Base-by-base conservation (phyloP, 202 grass and related monocot species). In the Saccharum hybrid region DNA sequence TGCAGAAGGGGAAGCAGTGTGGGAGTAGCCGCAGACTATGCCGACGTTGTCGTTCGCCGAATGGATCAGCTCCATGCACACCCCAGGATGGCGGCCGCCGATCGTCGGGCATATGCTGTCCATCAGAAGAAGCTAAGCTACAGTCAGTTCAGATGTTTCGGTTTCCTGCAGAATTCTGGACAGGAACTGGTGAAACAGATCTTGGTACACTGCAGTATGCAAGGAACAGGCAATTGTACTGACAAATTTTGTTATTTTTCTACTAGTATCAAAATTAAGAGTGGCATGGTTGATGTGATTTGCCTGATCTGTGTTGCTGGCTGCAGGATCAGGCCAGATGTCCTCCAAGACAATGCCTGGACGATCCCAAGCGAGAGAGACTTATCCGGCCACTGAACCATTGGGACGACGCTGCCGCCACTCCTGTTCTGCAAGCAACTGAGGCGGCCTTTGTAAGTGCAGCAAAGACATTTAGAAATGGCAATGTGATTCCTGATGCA, bases 381-480 rank as follows among this genome's bases (percentile, higher is more conserved):
- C 72, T 72, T 91, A 45, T 91, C 88, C 33, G 91, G 91, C 91
- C 88, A 94, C 36, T 91, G 88, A 1, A 94, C 83, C 36, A 40
- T 84, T 49, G 88, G 88, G 18, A 71, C 83, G 60, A 94, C 67
- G 80, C 86, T 85, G 54, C 82, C 82, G 0, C 91, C 91, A 56
- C 57, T 71, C 15, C 81, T 81, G 81, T 91, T 91, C 91, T 94
- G 86, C 41, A 86, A 88, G 48, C 60, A 78, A 70, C 52, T 45
- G 76, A 81, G 67, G 76, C 30, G 51, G n/a, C 39, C 26, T 70
- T 45, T 45, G 67, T 68, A 36, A 72, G 78, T 76, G 13, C 7
- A 66, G 59, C 57, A 26, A 26, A 30, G 60, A 13, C 23, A 63
- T 63, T 11, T 26, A 61, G 21, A 10, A 63, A 8, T n/a, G 33